phyloP scores from a whole-genome alignment of 768 basidiomycete genomes.

The Boletus vinaceobasis region DNA sequence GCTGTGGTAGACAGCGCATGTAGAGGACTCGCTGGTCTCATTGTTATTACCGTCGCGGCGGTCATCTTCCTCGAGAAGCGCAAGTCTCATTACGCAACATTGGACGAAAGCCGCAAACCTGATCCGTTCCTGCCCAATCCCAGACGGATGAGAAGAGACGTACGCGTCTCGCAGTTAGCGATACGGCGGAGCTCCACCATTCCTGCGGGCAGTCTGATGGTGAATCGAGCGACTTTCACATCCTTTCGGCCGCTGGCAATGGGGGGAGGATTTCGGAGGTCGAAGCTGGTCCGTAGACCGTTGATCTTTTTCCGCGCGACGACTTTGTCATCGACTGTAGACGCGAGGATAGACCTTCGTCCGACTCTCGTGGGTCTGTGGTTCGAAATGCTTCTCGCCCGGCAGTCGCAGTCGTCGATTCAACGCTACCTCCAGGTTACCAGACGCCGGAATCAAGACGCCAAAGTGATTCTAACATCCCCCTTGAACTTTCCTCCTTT shows the following conservation, averaged over 20 bases:
- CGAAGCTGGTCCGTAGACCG: not conserved
- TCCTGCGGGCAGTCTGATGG: not conserved
- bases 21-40: conserved; percentile 3
- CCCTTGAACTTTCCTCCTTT: not conserved
- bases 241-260: not conserved
- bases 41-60: not conserved
- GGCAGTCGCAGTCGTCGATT: not conserved
- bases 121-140: conserved; percentile 1
- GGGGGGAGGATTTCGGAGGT: not conserved
- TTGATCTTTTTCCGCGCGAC: not conserved
- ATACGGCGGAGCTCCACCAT: not conserved
- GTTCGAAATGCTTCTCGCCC: not conserved
- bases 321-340: not conserved
- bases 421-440: not conserved
- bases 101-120: not conserved
- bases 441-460: not conserved
- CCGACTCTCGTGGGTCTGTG: not conserved
- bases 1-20: conserved; percentile 5
- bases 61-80: conserved; percentile 6
- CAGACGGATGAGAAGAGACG: conserved; percentile 2
- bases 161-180: not conserved
- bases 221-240: not conserved
- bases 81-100: not conserved
- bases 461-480: too few species aligned
- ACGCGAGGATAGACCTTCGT: not conserved